Conservation (phyloP, 306 rosid genomes). For the Vigna angularis region DNA sequence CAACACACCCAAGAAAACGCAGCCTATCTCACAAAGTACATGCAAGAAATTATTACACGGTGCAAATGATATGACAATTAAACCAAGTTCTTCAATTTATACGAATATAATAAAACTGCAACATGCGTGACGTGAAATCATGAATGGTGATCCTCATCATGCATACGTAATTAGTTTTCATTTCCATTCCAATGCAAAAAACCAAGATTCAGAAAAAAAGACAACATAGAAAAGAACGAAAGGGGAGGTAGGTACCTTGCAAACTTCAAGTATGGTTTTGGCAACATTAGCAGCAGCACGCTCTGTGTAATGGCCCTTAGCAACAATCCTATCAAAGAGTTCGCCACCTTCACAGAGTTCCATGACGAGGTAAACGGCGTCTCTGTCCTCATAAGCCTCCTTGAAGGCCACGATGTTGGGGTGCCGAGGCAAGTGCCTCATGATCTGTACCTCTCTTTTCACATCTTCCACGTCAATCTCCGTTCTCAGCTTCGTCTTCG, state of each 20-base stretch:
- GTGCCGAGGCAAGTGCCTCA: conserved; percentile 79
- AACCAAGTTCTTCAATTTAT: too few relatives aligned
- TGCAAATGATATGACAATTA: too few relatives aligned
- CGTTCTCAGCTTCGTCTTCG: conserved; percentile 77
- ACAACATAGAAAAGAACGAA: background rate
- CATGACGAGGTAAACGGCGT: conserved; percentile 89
- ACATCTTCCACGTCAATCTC: conserved; percentile 87
- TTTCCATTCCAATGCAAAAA: background rate
- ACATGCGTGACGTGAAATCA: background rate
- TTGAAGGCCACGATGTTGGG: conserved; percentile 77
- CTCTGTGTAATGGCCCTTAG: conserved; percentile 87
- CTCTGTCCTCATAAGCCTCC: conserved; percentile 88
- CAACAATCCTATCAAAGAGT: conserved; percentile 84
- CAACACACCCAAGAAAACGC: background rate
- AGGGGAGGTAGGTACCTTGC: conserved; percentile 57
- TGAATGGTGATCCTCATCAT: background rate
- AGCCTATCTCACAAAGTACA: too few relatives aligned
- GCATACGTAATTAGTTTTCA: too few relatives aligned
- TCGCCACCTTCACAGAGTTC: conserved; percentile 94
- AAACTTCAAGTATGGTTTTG: conserved; percentile 81
- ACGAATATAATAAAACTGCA: too few relatives aligned
- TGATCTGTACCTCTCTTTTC: conserved; percentile 85
- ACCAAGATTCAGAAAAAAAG: background rate
- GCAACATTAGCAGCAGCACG: conserved; percentile 82
- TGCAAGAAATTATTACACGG: too few relatives aligned